These are phyloP conservation scores for Mycena pura DNA, from an alignment of 768 basidiomycete genomes.

Conservation along the genomic window DNA sequence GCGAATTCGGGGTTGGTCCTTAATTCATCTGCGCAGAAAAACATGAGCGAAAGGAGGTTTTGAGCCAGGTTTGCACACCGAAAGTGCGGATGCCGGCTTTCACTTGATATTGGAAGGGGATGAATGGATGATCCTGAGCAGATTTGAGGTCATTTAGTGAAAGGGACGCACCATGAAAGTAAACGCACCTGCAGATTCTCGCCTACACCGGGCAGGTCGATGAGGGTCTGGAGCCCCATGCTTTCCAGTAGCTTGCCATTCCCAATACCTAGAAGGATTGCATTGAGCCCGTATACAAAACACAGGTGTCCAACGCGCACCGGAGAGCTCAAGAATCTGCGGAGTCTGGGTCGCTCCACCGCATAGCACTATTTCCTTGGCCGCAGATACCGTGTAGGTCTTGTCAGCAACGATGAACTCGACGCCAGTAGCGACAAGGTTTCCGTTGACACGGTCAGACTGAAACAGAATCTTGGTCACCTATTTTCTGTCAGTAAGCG, in stretches of 20 bases:
- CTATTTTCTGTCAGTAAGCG: not conserved
- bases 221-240: constrained; percentile 25
- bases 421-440: constrained; percentile 5
- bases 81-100: constrained; percentile 5
- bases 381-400: not conserved
- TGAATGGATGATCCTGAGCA: constrained; percentile 1
- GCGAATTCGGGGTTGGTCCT: constrained; percentile 1
- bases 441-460: not conserved
- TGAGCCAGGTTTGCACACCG: too few relatives aligned
- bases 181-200: constrained; percentile 34
- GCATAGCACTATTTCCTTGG: constrained; percentile 5
- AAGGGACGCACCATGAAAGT: too few relatives aligned
- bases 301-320: too few relatives aligned
- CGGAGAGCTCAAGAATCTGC: constrained; percentile 11
- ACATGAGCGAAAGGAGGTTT: not conserved
- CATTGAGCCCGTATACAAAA: not conserved
- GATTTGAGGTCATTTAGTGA: not conserved
- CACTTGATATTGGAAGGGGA: not conserved
- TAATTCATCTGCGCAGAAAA: not conserved
- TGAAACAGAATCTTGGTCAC: constrained; percentile 15
- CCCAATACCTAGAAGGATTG: constrained; percentile 33
- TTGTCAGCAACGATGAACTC: not conserved
- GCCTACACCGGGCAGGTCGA: constrained; percentile 40
- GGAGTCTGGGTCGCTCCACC: constrained; percentile 7
- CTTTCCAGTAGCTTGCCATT: constrained; percentile 18